These are phyloP conservation scores for Synchytrium microbalum DNA, from an alignment of 371 early-diverging fungal genomes.

Conservation along the genomic window DNA sequence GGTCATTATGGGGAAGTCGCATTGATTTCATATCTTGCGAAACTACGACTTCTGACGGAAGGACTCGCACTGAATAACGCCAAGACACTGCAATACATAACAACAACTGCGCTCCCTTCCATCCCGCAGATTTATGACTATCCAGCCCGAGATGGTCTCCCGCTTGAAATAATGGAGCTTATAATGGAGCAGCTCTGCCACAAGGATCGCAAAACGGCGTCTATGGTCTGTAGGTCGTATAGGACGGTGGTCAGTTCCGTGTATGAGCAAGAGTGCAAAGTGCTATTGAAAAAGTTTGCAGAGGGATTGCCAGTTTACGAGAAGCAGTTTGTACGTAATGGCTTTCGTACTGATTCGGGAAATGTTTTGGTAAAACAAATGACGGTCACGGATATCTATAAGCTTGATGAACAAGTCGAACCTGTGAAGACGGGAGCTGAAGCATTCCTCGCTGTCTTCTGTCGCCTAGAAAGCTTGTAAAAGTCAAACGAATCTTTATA, in stretches of 20 bases:
- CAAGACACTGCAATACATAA: no score
- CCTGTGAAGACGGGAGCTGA: background rate
- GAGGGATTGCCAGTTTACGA: background rate
- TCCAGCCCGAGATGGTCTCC: background rate
- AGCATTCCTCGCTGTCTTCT: background rate
- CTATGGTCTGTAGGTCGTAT: background rate
- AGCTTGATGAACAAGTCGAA: background rate
- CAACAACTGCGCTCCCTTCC: no score
- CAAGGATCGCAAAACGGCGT: background rate
- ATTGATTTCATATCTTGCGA: no score
- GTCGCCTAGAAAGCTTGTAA: no score
- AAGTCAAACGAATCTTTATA: no score
- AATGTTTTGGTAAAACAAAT: background rate
- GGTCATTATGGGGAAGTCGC: background rate
- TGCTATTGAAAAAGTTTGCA: background rate
- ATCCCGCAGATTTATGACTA: background rate
- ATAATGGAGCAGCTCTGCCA: background rate
- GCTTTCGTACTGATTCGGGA: background rate
- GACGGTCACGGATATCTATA: background rate
- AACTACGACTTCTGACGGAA: no score
- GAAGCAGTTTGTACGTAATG: background rate
- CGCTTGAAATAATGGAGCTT: background rate
- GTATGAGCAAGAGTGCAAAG: background rate
- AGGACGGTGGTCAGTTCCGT: background rate
- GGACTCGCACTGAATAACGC: no score